phyloP scores from a whole-genome alignment of 2,329 filamentous ascomycete species.

The Cordyceps javanica region DNA sequence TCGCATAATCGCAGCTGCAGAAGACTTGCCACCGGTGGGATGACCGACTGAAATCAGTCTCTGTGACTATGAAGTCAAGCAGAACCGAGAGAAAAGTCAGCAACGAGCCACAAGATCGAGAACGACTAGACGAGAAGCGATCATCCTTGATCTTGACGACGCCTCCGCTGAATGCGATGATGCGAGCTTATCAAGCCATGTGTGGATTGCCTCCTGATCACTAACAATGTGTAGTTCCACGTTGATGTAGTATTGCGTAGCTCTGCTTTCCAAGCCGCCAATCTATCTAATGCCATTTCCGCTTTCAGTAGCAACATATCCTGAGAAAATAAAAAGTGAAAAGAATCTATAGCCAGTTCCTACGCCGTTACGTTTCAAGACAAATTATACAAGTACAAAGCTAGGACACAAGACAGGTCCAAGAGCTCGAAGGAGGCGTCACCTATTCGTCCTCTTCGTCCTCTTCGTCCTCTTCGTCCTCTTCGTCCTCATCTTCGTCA shows the following conservation, averaged over 20 bases:
- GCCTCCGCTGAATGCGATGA: too few species aligned
- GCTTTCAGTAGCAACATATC: not conserved
- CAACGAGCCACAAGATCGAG: too few species aligned
- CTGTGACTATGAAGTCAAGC: too few species aligned
- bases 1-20: too few species aligned
- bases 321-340: not conserved
- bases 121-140: too few species aligned
- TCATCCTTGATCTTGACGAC: too few species aligned
- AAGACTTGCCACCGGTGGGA: too few species aligned
- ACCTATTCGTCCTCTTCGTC: conserved; percentile 10
- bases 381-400: not conserved
- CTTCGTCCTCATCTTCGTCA: conserved; percentile 19
- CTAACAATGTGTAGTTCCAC: not conserved
- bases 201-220: too few species aligned
- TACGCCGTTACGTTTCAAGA: not conserved
- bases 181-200: too few species aligned
- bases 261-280: not conserved
- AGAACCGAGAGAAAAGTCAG: too few species aligned
- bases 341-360: not conserved
- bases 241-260: not conserved
- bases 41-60: too few species aligned
- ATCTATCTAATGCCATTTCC: not conserved
- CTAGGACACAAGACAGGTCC: conserved; percentile 6
- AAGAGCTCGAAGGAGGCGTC: not conserved
- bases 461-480: conserved; percentile 5